Evolutionary conservation across 2,329 filamentous ascomycete species (phyloP).

Genomic region (Penicillium digitatum): DNA sequence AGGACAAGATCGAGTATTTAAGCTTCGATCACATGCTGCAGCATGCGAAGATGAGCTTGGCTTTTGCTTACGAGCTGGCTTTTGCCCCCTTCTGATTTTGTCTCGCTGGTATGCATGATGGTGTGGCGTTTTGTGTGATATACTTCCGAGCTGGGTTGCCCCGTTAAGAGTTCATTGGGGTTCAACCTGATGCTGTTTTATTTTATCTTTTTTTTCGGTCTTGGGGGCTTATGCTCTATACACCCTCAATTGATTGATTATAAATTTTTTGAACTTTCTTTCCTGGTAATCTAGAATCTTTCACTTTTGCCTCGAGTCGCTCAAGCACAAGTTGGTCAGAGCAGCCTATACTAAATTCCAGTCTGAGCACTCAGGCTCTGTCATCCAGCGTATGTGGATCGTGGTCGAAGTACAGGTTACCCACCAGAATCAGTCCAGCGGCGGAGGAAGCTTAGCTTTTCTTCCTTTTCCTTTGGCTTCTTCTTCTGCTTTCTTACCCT

Average conservation of each 20-base stretch:
- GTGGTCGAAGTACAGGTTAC: background rate
- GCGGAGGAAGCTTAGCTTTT: background rate
- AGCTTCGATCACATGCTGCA: constrained; percentile 89
- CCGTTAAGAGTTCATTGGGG: constrained; percentile 3
- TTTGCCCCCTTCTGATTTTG: constrained; percentile 62
- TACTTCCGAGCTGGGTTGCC: constrained; percentile 17
- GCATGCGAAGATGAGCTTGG: constrained; percentile 79
- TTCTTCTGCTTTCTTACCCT: too few species aligned
- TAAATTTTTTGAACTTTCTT: background rate
- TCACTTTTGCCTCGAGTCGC: background rate
- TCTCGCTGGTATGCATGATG: background rate
- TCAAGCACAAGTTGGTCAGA: too few species aligned
- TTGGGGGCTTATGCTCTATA: background rate
- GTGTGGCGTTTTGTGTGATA: constrained; percentile 20
- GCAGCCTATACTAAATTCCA: background rate
- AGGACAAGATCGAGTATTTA: constrained; percentile 67
- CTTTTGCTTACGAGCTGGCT: constrained; percentile 77
- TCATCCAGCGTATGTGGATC: background rate
- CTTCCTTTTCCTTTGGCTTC: background rate
- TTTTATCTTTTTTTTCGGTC: background rate
- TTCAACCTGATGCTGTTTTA: background rate
- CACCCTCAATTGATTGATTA: background rate
- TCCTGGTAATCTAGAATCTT: background rate
- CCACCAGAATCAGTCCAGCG: background rate
- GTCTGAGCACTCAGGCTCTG: background rate